These are phyloP conservation scores for Lichtheimia ramosa DNA, from an alignment of 371 early-diverging fungal species.

Conservation along the genomic window DNA sequence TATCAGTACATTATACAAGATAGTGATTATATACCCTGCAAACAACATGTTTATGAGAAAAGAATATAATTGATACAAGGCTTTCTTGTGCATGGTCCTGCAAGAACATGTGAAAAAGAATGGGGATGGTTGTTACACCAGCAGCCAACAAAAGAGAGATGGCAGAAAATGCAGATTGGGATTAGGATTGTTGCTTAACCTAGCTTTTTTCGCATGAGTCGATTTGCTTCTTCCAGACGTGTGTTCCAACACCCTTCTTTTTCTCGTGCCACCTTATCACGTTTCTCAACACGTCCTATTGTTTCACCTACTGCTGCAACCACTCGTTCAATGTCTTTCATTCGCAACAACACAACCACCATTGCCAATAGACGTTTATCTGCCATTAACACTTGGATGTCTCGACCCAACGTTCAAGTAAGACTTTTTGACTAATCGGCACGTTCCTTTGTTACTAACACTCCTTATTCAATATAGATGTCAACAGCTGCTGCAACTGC, in stretches of 20 bases:
- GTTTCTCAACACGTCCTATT: slow-evolving; percentile 3
- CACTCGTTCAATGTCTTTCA: slow-evolving; percentile 3
- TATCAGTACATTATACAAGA: neutral
- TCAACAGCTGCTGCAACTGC: slow-evolving; percentile 39
- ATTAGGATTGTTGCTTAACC: slow-evolving; percentile 6
- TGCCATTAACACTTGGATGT: slow-evolving; percentile 13
- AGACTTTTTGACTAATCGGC: neutral
- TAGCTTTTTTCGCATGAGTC: slow-evolving; percentile 30
- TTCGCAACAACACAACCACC: slow-evolving; percentile 9
- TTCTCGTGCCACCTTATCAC: neutral
- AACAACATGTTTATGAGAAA: neutral
- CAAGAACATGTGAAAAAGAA: too few relatives aligned
- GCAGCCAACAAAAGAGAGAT: neutral
- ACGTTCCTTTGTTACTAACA: neutral
- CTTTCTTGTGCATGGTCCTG: too few relatives aligned
- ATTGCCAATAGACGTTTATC: neutral
- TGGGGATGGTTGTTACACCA: too few relatives aligned
- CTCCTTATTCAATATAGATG: slow-evolving; percentile 5
- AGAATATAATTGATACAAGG: neutral
- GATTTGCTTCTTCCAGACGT: slow-evolving; percentile 26
- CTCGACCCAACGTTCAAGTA: slow-evolving; percentile 8
- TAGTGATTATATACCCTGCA: neutral
- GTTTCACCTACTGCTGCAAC: slow-evolving; percentile 5
- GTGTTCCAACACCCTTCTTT: slow-evolving; percentile 15
- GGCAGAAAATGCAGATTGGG: neutral